A percentile compares a stretch with the other conserved stretches of the same genome.
Evolutionary conservation across 1,284 basidiomycete genomes (phyloP).

Genomic region (Pseudozyma sp.): DNA sequence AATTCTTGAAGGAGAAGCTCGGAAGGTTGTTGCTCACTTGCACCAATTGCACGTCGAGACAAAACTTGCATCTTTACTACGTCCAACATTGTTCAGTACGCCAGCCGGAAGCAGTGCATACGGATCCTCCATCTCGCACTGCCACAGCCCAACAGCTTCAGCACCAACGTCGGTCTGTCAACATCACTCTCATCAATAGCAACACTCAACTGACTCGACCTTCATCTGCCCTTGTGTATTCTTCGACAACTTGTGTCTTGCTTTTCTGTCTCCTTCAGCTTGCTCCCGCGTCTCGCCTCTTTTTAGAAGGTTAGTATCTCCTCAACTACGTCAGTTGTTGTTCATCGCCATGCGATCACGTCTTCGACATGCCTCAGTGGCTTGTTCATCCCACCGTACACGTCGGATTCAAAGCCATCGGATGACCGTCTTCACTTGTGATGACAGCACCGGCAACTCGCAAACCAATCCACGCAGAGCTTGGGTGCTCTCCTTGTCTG

Average conservation of each 20-base stretch:
- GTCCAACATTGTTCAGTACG: no score
- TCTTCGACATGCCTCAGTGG: not conserved
- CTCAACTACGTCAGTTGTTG: not conserved
- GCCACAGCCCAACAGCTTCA: not conserved
- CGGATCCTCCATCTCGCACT: not conserved
- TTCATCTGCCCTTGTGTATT: not conserved
- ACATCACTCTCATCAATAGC: not conserved
- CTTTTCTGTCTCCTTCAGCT: constrained; percentile 10
- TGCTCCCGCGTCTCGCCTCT: constrained; percentile 37
- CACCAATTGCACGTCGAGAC: not conserved
- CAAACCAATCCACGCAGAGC: no score
- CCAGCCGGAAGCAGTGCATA: no score
- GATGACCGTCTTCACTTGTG: no score
- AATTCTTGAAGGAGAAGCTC: no score
- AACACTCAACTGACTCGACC: constrained; percentile 29
- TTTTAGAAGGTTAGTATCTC: constrained; percentile 43
- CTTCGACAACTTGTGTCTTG: constrained; percentile 9
- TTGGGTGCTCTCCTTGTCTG: no score
- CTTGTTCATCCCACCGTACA: not conserved
- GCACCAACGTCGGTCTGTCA: not conserved
- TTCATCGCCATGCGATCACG: not conserved
- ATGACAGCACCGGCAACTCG: no score
- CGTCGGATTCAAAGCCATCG: no score
- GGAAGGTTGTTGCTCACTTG: no score
- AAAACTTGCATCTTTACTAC: no score